Base-by-base conservation (phyloP, 2,329 filamentous ascomycete genomes). In the Amauroascus verrucosus region DNA sequence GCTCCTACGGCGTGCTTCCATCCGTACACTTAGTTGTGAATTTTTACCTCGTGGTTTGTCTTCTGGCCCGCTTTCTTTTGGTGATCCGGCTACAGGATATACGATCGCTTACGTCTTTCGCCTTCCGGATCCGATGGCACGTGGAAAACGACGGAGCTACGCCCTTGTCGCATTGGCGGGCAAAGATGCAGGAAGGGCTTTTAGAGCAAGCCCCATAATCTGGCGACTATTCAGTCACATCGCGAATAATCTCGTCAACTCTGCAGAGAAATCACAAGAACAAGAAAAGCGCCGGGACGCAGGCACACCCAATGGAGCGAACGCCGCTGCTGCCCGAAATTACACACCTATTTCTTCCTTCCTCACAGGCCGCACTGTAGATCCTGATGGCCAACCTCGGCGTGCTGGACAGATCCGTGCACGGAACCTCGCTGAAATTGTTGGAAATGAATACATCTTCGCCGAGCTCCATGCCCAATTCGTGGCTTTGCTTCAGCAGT, bases 81-180 rank as follows among this genome's bases (percentile, higher is more conserved):
- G 78, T 26, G 78, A 81, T 57, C 70, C 75, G 0, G 70, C 71
- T 18, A 72, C 75, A 5, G 78, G 78, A 50, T 79, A 80, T 65
- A 80, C 78, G 16, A 77, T 81, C 50, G 77, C 78, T 40, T 81
- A 79, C 61, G 73, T 79, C 38, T 81, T 81, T 64, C 77, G 77
- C 43, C 71, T 81, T 16, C 75, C 76, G 13, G 78, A 81, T 60
- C 77, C 77, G 14, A 74, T 78, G 63, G 77, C 78, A 8, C 75
- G 78, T 53, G 78, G 78, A 33, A 74, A 76, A 55, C 71, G 75
- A 55, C 74, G 78, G 52, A 77, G 74, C 35, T 81, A 81, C 64
- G 78, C 78, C 1, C 69, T 81, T 26, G 71, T 81, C 49, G 78
- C 77, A 11, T 70, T 81, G 51, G 77, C 76, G 4, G 77, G 77